These are phyloP conservation scores for Magnolia changhungtana DNA, from an alignment of 164 flowering plant genomes.

Conservation along the genomic window DNA sequence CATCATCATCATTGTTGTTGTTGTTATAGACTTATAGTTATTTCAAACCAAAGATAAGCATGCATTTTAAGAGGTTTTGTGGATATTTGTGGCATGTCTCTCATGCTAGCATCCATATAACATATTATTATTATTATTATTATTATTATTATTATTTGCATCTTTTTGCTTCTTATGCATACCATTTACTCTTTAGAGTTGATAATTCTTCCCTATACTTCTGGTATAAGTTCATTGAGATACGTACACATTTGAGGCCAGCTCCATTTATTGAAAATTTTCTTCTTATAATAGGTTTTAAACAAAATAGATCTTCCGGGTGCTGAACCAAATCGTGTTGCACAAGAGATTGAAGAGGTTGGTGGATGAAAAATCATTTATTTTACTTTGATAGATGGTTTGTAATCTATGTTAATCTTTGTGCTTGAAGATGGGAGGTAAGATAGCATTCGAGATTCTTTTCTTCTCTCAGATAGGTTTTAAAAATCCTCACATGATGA, in stretches of 20 bases:
- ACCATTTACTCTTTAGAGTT: neutral
- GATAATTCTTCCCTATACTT: neutral
- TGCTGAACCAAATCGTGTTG: slow-evolving; percentile 81
- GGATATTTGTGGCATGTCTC: neutral
- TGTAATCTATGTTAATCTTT: slow-evolving; percentile 5
- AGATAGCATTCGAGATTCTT: neutral
- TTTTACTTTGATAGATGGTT: slow-evolving; percentile 6
- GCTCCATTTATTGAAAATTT: neutral
- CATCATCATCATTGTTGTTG: neutral
- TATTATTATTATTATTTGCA: neutral
- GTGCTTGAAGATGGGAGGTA: neutral
- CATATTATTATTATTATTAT: neutral
- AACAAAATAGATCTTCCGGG: slow-evolving; percentile 99
- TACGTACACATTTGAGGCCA: neutral
- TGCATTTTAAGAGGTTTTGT: neutral
- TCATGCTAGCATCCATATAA: neutral
- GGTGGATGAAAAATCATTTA: slow-evolving; percentile 17
- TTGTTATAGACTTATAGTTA: neutral
- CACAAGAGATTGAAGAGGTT: slow-evolving; percentile 95
- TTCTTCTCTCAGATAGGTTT: neutral
- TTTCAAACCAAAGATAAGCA: slow-evolving; percentile 2
- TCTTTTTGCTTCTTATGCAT: neutral
- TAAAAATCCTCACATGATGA: neutral
- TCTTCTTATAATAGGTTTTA: slow-evolving; percentile 55
- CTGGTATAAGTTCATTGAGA: neutral